Evolutionary conservation across 331 rosid genomes (phyloP).

Genomic region (Malus hybrid): DNA sequence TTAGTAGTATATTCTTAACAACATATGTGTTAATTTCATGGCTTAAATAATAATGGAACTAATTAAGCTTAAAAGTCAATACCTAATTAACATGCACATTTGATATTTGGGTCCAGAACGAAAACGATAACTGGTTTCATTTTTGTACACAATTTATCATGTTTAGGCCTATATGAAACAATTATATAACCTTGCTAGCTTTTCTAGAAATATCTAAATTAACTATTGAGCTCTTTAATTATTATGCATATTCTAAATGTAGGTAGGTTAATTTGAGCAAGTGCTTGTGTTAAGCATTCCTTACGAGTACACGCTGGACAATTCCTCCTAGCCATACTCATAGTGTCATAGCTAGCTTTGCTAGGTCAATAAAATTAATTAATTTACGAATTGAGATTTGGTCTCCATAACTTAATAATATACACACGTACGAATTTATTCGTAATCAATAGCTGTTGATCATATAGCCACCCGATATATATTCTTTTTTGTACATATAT

Average conservation of each 20-base stretch:
- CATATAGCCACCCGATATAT: conserved; percentile 13
- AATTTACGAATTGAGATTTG: not conserved
- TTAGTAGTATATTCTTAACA: too few relatives aligned
- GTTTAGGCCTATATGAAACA: too few relatives aligned
- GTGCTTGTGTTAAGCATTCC: not conserved
- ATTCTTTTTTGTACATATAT: conserved; percentile 6
- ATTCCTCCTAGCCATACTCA: too few relatives aligned
- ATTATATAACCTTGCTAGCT: too few relatives aligned
- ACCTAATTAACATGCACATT: not conserved
- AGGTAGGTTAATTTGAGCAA: not conserved
- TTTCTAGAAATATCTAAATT: too few relatives aligned
- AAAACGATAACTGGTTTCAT: too few relatives aligned
- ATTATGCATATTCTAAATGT: not conserved
- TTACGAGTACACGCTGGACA: too few relatives aligned
- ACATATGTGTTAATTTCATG: too few relatives aligned
- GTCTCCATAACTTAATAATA: conserved; percentile 10
- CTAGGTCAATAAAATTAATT: not conserved
- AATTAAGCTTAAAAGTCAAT: not conserved
- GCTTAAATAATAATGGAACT: too few relatives aligned
- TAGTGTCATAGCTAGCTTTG: not conserved
- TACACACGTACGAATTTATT: conserved; percentile 19
- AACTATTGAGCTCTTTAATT: not conserved
- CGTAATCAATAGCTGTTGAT: conserved; percentile 27
- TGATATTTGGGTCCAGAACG: too few relatives aligned
- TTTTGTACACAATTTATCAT: too few relatives aligned